Evolutionary conservation across 202 grass and related monocot species (phyloP).

Genomic region (Schoenoplectus tabernaemontani): DNA sequence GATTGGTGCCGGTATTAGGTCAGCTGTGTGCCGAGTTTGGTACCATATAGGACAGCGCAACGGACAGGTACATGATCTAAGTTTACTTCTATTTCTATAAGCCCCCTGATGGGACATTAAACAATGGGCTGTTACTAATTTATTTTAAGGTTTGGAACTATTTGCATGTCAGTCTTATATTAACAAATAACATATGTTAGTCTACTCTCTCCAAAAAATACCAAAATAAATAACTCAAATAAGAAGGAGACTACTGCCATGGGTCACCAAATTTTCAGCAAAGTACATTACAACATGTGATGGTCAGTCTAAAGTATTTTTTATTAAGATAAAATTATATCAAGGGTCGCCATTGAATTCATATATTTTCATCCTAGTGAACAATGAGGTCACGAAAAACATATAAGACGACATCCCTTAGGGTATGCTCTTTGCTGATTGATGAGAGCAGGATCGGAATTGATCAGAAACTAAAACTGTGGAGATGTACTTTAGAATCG

Average conservation of each 20-base stretch:
- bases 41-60: neutral
- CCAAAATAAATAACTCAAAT: neutral
- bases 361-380: no score
- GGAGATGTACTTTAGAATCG: no score
- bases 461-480: no score
- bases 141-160: neutral
- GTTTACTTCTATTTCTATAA: neutral
- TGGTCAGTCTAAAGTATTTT: no score
- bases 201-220: neutral
- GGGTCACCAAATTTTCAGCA: neutral
- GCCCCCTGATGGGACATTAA: neutral
- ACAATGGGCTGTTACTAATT: neutral
- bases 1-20: neutral
- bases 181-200: neutral
- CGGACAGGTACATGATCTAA: neutral
- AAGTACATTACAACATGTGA: neutral
- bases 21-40: neutral
- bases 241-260: neutral
- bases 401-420: no score
- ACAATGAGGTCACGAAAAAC: no score
- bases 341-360: no score
- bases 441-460: no score
- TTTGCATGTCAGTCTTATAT: neutral
- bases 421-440: no score
- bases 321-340: no score